A percentile compares a stretch with the other conserved stretches of the same genome.
These are phyloP conservation scores for Ascobolus immersus DNA, from an alignment of 495 filamentous ascomycete genomes.

Conservation along the genomic window DNA sequence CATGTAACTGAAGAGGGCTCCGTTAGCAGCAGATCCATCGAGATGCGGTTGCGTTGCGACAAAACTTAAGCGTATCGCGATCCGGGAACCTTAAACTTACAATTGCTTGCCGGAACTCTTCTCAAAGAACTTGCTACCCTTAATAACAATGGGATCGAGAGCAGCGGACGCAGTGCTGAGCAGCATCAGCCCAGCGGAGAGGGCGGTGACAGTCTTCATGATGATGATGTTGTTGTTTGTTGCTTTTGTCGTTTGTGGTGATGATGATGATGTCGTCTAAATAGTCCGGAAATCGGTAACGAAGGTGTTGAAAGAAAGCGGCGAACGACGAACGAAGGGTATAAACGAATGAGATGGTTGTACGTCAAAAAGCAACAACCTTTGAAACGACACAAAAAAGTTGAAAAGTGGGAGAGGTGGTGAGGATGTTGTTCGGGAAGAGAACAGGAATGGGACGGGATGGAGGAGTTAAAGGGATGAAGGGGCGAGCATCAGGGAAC, in stretches of 20 bases:
- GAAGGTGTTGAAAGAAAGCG: constrained; percentile 3
- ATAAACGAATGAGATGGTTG: constrained; percentile 7
- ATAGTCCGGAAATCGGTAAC: constrained; percentile 18
- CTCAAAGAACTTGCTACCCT: constrained; percentile 43
- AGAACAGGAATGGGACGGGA: too few relatives aligned
- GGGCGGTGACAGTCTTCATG: constrained; percentile 13
- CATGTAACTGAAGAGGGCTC: constrained; percentile 28
- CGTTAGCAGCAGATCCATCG: not conserved
- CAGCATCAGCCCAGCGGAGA: constrained; percentile 14
- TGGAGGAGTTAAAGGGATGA: too few relatives aligned
- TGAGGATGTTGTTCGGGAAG: too few relatives aligned
- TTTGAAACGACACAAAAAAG: too few relatives aligned
- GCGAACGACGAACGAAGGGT: constrained; percentile 8
- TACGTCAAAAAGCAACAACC: constrained; percentile 14
- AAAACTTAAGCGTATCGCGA: not conserved
- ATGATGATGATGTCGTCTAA: constrained; percentile 2
- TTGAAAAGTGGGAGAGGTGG: too few relatives aligned
- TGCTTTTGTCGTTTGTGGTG: constrained; percentile 11
- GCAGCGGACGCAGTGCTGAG: constrained; percentile 26
- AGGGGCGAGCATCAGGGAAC: too few relatives aligned
- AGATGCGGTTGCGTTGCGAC: too few relatives aligned
- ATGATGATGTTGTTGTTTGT: not conserved
- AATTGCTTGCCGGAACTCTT: constrained; percentile 50
- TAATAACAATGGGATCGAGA: constrained; percentile 42
- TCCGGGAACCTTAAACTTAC: constrained; percentile 18